These are phyloP conservation scores for Mucor irregularis DNA, from an alignment of 371 early-diverging fungal species.

Conservation along the genomic window DNA sequence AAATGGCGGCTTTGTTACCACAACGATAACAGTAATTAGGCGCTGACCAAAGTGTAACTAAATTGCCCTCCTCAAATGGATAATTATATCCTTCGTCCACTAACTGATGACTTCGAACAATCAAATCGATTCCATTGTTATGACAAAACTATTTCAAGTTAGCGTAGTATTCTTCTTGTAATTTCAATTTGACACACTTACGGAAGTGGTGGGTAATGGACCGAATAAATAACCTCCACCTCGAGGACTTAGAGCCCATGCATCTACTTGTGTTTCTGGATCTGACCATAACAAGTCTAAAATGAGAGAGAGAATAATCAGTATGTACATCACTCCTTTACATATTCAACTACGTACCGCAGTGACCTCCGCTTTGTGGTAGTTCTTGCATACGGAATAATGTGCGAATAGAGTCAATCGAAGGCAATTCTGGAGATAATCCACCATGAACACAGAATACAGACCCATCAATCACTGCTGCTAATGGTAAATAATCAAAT, in stretches of 20 bases:
- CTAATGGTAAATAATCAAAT: constrained; percentile 97
- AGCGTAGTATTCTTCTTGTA: too few species aligned
- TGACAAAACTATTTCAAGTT: constrained; percentile 80
- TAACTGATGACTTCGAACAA: constrained; percentile 96
- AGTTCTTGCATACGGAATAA: constrained; percentile 53
- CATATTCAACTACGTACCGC: constrained; percentile 29
- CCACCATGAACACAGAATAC: constrained; percentile 99
- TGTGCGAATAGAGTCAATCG: constrained; percentile 51
- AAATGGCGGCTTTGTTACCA: constrained; percentile 97
- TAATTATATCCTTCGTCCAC: constrained; percentile 98
- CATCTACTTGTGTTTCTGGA: constrained; percentile 94
- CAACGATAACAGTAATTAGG: constrained; percentile 99
- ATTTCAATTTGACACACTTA: constrained; percentile 15
- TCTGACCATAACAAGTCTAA: constrained; percentile 97
- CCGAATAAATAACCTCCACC: constrained; percentile 99
- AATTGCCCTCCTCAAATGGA: constrained; percentile 92
- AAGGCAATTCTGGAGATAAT: constrained; percentile 91
- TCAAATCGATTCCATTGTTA: constrained; percentile 91
- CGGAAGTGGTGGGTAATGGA: constrained; percentile 92
- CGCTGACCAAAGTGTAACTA: constrained; percentile 99
- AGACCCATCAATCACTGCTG: constrained; percentile 65
- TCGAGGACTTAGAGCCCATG: constrained; percentile 97
- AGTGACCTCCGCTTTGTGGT: constrained; percentile 51
- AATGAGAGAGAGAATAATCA: too few species aligned
- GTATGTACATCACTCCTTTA: neutral